Base-by-base conservation (phyloP, 2,329 filamentous ascomycete genomes). In the Penicillium hordei region DNA sequence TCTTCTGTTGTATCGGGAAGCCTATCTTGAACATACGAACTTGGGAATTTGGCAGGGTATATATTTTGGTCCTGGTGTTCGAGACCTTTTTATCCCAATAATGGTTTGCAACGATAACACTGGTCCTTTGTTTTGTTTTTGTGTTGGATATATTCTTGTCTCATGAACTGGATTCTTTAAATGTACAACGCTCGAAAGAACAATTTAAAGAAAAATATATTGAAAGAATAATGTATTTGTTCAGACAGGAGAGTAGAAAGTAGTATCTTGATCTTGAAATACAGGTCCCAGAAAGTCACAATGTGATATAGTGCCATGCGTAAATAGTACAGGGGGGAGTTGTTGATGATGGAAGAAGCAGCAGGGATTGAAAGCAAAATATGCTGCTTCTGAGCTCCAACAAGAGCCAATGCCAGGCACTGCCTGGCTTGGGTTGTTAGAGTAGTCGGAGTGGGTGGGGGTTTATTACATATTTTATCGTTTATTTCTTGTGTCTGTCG, bases 401-500 rank as follows among this genome's bases (percentile, higher is more conserved):
- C 42, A 50, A 60, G 44, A 46, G 46, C 48, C 48, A 45, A 25
- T 40, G 36, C 56, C 49, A 55, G 52, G 59, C 52, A 39, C 45
- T 36, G 57, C 55, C 49, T 36, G 23, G 29, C 31, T 48, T 39
- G 50, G 55, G 19, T 46, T 48, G 55, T 17, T 9, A 19, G 43
- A 34, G 23, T 51, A 60, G 58, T 57, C 56, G 52, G 55, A 44
- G 23, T 29, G 51, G 48, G 34, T 25, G 15, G 29, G 43, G 40
- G 31, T 51, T 55, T 57, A 58, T 60, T 50, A 60, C 53, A 57
- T 48, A 52, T 54, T 44, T 38, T 56, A 51, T 42, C 27, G 52
- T 58, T 75, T 75, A 82, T 77, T 85, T 86, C 78, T 86, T 85
- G 70, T 85, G 82, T 74, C 82, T 84, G 61, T 86, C 87, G 44